A percentile compares a stretch with the other conserved stretches of the same genome.
Evolutionary conservation across 108 stramenopile species (phyloP).

Genomic region (Cyclotella kingstonii): DNA sequence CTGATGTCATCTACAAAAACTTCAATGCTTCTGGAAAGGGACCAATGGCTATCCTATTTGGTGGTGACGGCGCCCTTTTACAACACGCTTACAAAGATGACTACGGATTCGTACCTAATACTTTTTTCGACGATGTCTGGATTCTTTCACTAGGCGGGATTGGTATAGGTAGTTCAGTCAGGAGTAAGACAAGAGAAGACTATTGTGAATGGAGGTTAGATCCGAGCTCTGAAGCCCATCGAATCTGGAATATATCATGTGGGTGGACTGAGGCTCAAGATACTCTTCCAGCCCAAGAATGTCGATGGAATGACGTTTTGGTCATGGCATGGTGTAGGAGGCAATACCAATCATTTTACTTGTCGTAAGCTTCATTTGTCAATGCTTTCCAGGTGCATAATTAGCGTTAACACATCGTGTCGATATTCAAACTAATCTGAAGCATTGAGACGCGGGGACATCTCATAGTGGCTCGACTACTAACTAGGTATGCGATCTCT

Average conservation of each 20-base stretch:
- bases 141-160: constrained; percentile 13
- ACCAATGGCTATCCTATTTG: constrained; percentile 23
- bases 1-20: constrained; percentile 10
- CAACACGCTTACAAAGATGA: constrained; percentile 16
- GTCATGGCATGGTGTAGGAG: constrained; percentile 18
- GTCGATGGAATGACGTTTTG: constrained; percentile 9
- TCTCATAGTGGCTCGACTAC: too few relatives aligned
- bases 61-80: constrained; percentile 26
- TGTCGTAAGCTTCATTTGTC: not conserved
- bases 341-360: constrained; percentile 34
- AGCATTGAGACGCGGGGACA: too few relatives aligned
- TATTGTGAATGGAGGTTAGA: constrained; percentile 16
- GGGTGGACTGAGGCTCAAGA: constrained; percentile 6
- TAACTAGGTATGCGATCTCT: too few relatives aligned
- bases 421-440: not conserved
- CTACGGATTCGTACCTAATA: constrained; percentile 26
- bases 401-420: not conserved
- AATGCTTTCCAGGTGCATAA: not conserved
- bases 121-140: constrained; percentile 41
- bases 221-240: constrained; percentile 1
- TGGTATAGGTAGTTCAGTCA: not conserved
- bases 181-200: constrained; percentile 5
- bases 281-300: not conserved
- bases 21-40: constrained; percentile 14
- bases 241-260: constrained; percentile 25